Percentiles rank a stretch among this genome's conserved stretches.
phyloP scores from a whole-genome alignment of 2,329 filamentous ascomycete genomes.

The Metarhizium guizhouense region DNA sequence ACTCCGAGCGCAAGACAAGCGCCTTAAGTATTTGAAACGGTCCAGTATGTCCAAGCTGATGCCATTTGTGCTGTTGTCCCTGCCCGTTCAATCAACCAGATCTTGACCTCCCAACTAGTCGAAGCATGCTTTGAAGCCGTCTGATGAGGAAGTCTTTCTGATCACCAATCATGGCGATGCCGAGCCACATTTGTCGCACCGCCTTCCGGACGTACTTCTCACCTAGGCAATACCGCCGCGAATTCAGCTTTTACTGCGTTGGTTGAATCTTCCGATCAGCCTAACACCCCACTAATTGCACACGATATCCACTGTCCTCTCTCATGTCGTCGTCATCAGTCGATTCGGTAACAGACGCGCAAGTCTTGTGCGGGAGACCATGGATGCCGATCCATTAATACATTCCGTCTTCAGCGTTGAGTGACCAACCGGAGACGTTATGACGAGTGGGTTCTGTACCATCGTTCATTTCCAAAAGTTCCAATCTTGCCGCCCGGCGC shows the following conservation, averaged over 20 bases:
- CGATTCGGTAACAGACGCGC: background rate
- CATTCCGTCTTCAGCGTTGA: background rate
- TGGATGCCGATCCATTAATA: background rate
- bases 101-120: background rate
- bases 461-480: background rate
- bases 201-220: background rate
- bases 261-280: background rate
- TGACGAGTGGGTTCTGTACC: background rate
- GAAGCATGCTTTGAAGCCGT: background rate
- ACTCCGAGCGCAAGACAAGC: background rate
- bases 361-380: background rate
- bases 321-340: too few species aligned
- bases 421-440: background rate
- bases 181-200: background rate
- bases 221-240: background rate
- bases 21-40: background rate
- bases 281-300: background rate
- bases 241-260: background rate
- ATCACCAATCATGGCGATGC: background rate
- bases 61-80: background rate
- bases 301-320: background rate
- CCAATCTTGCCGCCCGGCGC: background rate
- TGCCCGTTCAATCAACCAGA: background rate
- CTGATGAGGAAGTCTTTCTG: background rate
- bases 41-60: background rate